A percentile compares a stretch with the other conserved stretches of the same genome.
These are phyloP conservation scores for Peronospora farinosa DNA, from an alignment of 352 stramenopile genomes.

Conservation along the genomic window DNA sequence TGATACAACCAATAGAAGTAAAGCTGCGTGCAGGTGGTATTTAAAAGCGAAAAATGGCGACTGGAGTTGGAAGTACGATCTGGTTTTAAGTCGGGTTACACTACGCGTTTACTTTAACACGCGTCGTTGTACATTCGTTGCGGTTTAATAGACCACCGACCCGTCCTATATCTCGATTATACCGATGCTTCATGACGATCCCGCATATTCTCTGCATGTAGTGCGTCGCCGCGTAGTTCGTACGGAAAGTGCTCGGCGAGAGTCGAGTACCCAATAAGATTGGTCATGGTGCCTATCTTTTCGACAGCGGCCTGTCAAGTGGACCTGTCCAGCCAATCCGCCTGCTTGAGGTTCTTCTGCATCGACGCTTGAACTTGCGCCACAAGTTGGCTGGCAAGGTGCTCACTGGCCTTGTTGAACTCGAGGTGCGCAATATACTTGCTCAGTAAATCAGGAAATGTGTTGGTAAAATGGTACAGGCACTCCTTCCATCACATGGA, in stretches of 20 bases:
- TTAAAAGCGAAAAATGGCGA: conserved; percentile 88
- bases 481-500: conserved; percentile 87
- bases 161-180: conserved; percentile 32
- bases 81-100: conserved; percentile 73
- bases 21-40: too few species aligned
- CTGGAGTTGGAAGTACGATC: conserved; percentile 94
- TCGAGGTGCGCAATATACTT: conserved; percentile 89
- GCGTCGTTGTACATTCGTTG: conserved; percentile 86
- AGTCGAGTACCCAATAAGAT: conserved; percentile 59
- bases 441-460: conserved; percentile 66
- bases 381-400: too few species aligned
- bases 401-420: conserved; percentile 83
- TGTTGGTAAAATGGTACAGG: conserved; percentile 43
- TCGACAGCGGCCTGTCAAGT: conserved; percentile 77
- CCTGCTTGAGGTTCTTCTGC: too few species aligned
- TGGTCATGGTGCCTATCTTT: conserved; percentile 84
- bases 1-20: too few species aligned
- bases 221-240: too few species aligned
- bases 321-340: too few species aligned
- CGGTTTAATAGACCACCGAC: conserved; percentile 49
- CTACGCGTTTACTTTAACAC: conserved; percentile 90
- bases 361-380: too few species aligned
- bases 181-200: too few species aligned
- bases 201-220: too few species aligned
- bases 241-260: conserved; percentile 24